phyloP scores from a whole-genome alignment of 2,329 filamentous ascomycete genomes.

The Fusarium subglutinans region DNA sequence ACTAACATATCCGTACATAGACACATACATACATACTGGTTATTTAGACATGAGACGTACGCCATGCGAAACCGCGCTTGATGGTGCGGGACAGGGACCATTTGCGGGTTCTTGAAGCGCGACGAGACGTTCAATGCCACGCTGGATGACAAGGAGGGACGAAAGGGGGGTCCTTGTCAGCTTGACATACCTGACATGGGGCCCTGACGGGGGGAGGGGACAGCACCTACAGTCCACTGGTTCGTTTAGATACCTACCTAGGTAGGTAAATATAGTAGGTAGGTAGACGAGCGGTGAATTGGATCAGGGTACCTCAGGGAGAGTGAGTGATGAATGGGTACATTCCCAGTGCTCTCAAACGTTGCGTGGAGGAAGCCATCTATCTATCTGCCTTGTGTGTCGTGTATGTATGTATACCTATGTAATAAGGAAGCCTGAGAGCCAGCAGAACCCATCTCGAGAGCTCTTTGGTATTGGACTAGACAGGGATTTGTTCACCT shows the following conservation, averaged over 20 bases:
- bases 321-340: neutral
- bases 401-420: neutral
- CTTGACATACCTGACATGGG: slow-evolving; percentile 12
- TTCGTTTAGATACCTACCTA: neutral
- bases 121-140: slow-evolving; percentile 42
- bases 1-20: neutral
- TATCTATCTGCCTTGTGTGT: slow-evolving; percentile 5
- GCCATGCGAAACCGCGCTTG: slow-evolving; percentile 37
- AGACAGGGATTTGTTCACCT: slow-evolving; percentile 30
- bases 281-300: slow-evolving; percentile 35
- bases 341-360: neutral
- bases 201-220: slow-evolving; percentile 28
- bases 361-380: slow-evolving; percentile 20
- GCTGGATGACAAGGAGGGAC: slow-evolving; percentile 41
- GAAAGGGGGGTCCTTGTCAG: slow-evolving; percentile 28
- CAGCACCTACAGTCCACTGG: neutral
- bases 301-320: neutral
- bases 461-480: slow-evolving; percentile 16
- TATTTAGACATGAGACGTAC: slow-evolving; percentile 36
- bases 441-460: slow-evolving; percentile 24
- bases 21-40: neutral
- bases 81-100: slow-evolving; percentile 36
- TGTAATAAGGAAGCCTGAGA: slow-evolving; percentile 12
- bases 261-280: neutral
- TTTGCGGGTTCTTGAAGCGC: slow-evolving; percentile 33